phyloP scores from a whole-genome alignment of 768 basidiomycete genomes.

The Amylocystis lapponica region DNA sequence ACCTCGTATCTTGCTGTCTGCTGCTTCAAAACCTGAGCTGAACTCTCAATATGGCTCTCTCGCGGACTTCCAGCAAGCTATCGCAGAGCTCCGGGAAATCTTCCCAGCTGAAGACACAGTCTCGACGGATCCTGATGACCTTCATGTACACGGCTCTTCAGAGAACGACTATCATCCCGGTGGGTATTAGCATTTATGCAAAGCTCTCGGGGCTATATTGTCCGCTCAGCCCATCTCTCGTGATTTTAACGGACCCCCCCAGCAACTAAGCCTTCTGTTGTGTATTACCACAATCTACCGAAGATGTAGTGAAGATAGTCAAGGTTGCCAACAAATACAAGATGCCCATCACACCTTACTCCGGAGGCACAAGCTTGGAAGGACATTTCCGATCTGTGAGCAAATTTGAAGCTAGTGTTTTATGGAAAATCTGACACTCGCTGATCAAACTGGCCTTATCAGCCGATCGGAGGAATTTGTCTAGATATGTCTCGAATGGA shows the following conservation, averaged over 20 bases:
- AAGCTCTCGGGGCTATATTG: too few relatives aligned
- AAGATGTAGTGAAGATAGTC: constrained; percentile 79
- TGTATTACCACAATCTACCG: constrained; percentile 62
- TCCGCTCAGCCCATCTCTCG: too few relatives aligned
- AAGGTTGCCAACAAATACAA: constrained; percentile 67
- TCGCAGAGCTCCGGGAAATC: constrained; percentile 41
- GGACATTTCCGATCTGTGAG: constrained; percentile 69
- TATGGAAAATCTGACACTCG: neutral
- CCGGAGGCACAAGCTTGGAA: constrained; percentile 84
- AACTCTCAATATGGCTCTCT: constrained; percentile 39
- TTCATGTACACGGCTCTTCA: constrained; percentile 58
- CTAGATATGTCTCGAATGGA: constrained; percentile 64
- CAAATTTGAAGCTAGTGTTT: constrained; percentile 1
- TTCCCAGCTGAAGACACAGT: constrained; percentile 44
- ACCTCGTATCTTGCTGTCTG: constrained; percentile 1
- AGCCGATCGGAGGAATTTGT: constrained; percentile 48
- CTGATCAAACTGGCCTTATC: constrained; percentile 4
- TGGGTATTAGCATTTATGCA: too few relatives aligned
- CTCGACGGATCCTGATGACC: constrained; percentile 44
- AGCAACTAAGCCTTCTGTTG: constrained; percentile 26
- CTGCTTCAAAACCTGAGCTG: neutral
- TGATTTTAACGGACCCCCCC: too few relatives aligned
- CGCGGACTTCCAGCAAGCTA: constrained; percentile 43
- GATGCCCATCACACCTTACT: constrained; percentile 78
- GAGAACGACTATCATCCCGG: constrained; percentile 63